Base-by-base conservation (phyloP, 2,329 filamentous ascomycete genomes). In the Diaporthe eres region DNA sequence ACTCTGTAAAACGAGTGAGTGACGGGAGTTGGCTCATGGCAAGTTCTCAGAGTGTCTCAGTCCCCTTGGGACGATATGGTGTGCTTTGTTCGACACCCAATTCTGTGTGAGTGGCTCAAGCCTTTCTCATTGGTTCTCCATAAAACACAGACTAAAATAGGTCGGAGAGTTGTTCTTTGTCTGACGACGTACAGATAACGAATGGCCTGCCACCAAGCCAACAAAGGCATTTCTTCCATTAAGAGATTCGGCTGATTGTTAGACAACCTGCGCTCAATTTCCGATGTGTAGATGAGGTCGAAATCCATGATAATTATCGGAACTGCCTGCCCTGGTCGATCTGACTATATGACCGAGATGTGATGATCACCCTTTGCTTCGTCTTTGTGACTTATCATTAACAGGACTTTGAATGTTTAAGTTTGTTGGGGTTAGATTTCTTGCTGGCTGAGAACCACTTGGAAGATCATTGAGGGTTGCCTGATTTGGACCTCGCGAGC, bases 51-150 rank as follows among this genome's bases (percentile, higher is more conserved):
- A 68, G 4, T 12, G 49, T 17, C 28, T 53, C 65, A 19, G 31
- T 19, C 22, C 42, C 42, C 31, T 39, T 15, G 63, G 31, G 63
- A 6, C 37, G 22, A 19, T 10, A 25, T 28, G 31, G 13, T 3
- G 47, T 42, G 65, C 65, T 70, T 55, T 70, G 34, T 70, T 70
- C n/a, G 49, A 55, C 37, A n/a, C 13, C 25, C 44, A 17, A 37
- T 22, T 53, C 15, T 55, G 31, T 15, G 8, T 68, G 31, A 13
- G 15, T 53, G 34, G 47, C 34, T 19, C 15, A 19, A 28, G 3
- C 12, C 13, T 13, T 53, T 42, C n/a, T 37, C 22, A 51, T 39
- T 53, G 47, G 31, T 22, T 25, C 47, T 25, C 31, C 31, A 17
- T 37, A 17, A 39, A 39, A 39, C n/a, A 12, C 34, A 12, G 15